Evolutionary conservation across 1,139 yeast species (phyloP), one percentile per base, ranked within the genome.

Genomic region (Suhomyces chickasaworum): DNA sequence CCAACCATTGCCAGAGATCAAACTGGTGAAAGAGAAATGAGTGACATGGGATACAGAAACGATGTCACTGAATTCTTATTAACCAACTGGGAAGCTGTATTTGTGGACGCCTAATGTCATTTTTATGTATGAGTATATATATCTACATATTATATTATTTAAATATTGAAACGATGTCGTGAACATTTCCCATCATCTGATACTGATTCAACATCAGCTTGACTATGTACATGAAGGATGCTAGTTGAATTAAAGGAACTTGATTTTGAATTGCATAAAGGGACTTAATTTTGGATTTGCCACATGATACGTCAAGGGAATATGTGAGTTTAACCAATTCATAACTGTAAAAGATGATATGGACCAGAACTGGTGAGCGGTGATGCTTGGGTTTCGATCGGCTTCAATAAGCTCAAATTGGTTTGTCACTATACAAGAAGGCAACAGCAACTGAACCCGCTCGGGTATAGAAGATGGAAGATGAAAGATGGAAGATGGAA

Each of bases 1-100:
- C 99, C 99, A 1, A 90, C 98, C 3, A 71, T 93, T 43, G 87
- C 90, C 0, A 75, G 97, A 50, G 97, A 90, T 56, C 73, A 76
- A 50, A 78, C 83, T 21, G 96, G 96, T 4, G 90, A 87, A 53
- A 80, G 86, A 50, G 99, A 95, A 64, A 83, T 93, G 67, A 61
- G 75, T 45, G 99, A 93, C 62, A 90, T 90, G 89, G 87, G 86
- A 20, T 78, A 82, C 49, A 79, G 95, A 61, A 90, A 89, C 56
- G 86, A 81, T 42, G 81, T 86, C 31, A 86, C 95, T 3, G 97
- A 89, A 62, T 77, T 86, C 56, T 68, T 93, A 57, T 77, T 91
- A 51, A 80, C 76, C 45, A 75, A 86, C 54, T 78, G 72, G 53
- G 68, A 67, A 32, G 61, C 62, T 20, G 64, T 84, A 5, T 81